These are phyloP conservation scores for Amanita fuliginea DNA, from an alignment of 768 basidiomycete species.

Conservation along the genomic window DNA sequence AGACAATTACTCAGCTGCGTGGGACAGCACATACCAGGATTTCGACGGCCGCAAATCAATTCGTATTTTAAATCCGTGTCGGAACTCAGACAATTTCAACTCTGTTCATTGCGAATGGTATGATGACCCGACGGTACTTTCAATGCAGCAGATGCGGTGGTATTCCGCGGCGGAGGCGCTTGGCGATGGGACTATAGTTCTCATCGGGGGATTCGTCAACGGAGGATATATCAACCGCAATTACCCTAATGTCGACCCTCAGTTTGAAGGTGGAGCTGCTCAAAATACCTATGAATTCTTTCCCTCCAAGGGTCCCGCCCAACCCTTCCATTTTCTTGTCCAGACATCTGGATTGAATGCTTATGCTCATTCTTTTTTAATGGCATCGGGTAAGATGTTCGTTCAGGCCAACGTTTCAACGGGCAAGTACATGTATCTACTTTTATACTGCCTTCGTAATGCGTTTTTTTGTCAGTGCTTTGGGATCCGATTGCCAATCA, in stretches of 20 bases:
- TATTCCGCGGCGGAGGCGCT: constrained; percentile 69
- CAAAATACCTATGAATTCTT: constrained; percentile 82
- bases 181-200: constrained; percentile 64
- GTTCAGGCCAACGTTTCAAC: constrained; percentile 77
- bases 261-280: constrained; percentile 53
- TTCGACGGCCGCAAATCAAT: constrained; percentile 75
- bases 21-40: constrained; percentile 63
- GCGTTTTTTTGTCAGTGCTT: constrained; percentile 19
- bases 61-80: constrained; percentile 75
- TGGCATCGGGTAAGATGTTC: constrained; percentile 70
- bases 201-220: constrained; percentile 73
- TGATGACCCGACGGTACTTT: constrained; percentile 48
- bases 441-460: constrained; percentile 3
- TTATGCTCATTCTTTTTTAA: constrained; percentile 64
- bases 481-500: constrained; percentile 45
- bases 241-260: constrained; percentile 56
- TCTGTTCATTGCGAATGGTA: constrained; percentile 57
- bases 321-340: constrained; percentile 56
- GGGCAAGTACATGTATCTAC: constrained; percentile 29
- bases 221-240: constrained; percentile 78
- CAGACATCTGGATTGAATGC: constrained; percentile 69
- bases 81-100: constrained; percentile 30
- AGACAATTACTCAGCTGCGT: constrained; percentile 34
- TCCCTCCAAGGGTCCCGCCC: constrained; percentile 44
- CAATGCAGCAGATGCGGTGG: constrained; percentile 66